Evolutionary conservation across 2,329 filamentous ascomycete genomes (phyloP).

Genomic region (Trematosphaeria pertusa): DNA sequence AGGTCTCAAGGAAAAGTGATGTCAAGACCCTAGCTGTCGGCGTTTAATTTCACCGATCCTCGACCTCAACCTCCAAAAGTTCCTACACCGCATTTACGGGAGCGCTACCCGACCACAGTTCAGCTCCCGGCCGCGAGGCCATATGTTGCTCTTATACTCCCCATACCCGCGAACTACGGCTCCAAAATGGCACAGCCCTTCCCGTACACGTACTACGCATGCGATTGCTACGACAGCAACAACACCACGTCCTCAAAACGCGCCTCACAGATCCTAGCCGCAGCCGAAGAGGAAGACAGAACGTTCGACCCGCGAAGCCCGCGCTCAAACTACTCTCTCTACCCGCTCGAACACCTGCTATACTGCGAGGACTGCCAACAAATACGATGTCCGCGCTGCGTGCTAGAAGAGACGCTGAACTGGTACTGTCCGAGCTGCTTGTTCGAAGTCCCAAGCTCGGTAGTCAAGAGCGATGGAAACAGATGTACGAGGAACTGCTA

Average conservation of each 20-base stretch:
- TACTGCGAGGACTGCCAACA: conserved; percentile 98
- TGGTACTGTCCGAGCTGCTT: conserved; percentile 96
- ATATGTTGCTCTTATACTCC: background rate
- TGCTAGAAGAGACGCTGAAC: conserved; percentile 90
- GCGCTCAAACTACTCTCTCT: conserved; percentile 89
- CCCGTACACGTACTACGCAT: conserved; percentile 70
- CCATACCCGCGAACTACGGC: background rate
- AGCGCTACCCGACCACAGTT: too few relatives aligned
- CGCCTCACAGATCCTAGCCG: conserved; percentile 42
- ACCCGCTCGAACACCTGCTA: conserved; percentile 89
- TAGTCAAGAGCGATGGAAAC: conserved; percentile 90
- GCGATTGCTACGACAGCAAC: conserved; percentile 65
- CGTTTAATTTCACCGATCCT: conserved; percentile 20
- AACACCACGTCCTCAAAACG: conserved; percentile 35
- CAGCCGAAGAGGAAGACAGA: conserved; percentile 72
- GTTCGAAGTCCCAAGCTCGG: conserved; percentile 94
- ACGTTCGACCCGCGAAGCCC: conserved; percentile 87
- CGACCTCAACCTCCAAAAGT: conserved; percentile 13
- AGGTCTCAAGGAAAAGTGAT: conserved; percentile 11
- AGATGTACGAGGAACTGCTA: conserved; percentile 95
- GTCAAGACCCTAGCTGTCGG: conserved; percentile 22
- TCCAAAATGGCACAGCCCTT: conserved; percentile 62
- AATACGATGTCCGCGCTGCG: conserved; percentile 91
- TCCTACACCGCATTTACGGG: background rate
- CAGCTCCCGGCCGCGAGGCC: background rate